Conservation (phyloP, 768 basidiomycete species). For the Lepiota venenata region DNA sequence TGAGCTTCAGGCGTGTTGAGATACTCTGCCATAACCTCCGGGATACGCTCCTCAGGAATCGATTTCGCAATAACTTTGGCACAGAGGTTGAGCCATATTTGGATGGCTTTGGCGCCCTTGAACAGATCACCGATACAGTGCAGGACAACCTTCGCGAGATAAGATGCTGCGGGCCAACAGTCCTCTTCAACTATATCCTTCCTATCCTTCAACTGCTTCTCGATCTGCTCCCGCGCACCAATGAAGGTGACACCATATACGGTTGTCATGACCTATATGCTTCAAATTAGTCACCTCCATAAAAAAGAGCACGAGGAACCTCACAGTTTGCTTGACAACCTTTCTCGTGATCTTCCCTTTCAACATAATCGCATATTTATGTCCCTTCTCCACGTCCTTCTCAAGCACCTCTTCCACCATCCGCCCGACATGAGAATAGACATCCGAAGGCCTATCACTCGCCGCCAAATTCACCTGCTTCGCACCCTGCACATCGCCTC, state of each 20-base stretch:
- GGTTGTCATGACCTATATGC: slow-evolving; percentile 88
- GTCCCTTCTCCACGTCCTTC: slow-evolving; percentile 50
- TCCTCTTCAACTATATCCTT: slow-evolving; percentile 69
- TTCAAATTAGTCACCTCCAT: not conserved
- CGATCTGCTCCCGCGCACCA: slow-evolving; percentile 94
- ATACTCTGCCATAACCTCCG: slow-evolving; percentile 31
- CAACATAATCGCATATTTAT: slow-evolving; percentile 56
- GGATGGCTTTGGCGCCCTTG: slow-evolving; percentile 87
- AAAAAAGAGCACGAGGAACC: slow-evolving; percentile 19
- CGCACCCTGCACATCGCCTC: slow-evolving; percentile 87
- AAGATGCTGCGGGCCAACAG: slow-evolving; percentile 72
- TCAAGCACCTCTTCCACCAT: slow-evolving; percentile 74
- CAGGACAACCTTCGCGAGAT: slow-evolving; percentile 78
- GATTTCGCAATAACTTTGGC: slow-evolving; percentile 86
- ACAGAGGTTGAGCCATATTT: slow-evolving; percentile 83
- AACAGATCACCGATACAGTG: slow-evolving; percentile 89
- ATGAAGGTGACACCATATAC: slow-evolving; percentile 97
- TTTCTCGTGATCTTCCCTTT: slow-evolving; percentile 83
- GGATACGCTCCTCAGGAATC: slow-evolving; percentile 68
- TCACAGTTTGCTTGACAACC: slow-evolving; percentile 95
- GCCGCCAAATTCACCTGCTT: slow-evolving; percentile 88
- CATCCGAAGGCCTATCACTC: slow-evolving; percentile 87
- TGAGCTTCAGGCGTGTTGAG: not conserved
- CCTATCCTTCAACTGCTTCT: slow-evolving; percentile 78
- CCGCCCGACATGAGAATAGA: slow-evolving; percentile 87